Conservation (phyloP, 2,329 filamentous ascomycete genomes). For the Cordyceps tenuipes region DNA sequence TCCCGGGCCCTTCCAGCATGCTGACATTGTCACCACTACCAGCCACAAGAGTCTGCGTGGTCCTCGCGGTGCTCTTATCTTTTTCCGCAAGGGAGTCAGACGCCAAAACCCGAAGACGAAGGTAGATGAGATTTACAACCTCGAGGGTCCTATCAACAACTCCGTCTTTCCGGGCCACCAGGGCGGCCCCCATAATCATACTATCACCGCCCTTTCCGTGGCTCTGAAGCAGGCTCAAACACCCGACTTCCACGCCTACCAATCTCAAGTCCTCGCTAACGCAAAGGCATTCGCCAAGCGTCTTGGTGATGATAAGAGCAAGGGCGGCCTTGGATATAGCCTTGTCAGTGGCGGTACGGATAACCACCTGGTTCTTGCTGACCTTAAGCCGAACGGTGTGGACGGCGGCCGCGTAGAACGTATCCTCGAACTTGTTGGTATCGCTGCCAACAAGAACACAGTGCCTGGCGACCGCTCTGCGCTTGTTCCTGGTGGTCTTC, state of each 20-base stretch:
- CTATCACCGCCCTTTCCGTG: slow-evolving; percentile 89
- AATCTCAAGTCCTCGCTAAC: slow-evolving; percentile 82
- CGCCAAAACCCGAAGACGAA: slow-evolving; percentile 77
- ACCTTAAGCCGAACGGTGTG: slow-evolving; percentile 80
- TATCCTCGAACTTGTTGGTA: slow-evolving; percentile 83
- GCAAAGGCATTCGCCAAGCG: slow-evolving; percentile 75
- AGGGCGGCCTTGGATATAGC: slow-evolving; percentile 73
- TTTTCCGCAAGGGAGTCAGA: slow-evolving; percentile 89
- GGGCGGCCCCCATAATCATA: slow-evolving; percentile 97
- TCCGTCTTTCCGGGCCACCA: slow-evolving; percentile 98
- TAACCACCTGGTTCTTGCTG: slow-evolving; percentile 90
- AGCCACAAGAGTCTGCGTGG: slow-evolving; percentile 96
- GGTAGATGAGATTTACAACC: slow-evolving; percentile 77
- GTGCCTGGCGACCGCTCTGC: slow-evolving; percentile 93
- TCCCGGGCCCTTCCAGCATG: slow-evolving; percentile 78
- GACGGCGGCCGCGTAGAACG: slow-evolving; percentile 87
- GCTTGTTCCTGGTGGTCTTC: slow-evolving; percentile 82
- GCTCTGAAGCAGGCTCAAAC: slow-evolving; percentile 89
- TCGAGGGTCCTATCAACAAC: slow-evolving; percentile 87
- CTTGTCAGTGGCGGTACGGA: slow-evolving; percentile 92
- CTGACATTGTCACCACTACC: slow-evolving; percentile 94
- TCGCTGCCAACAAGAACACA: slow-evolving; percentile 99
- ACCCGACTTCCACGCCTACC: slow-evolving; percentile 86
- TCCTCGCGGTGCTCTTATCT: slow-evolving; percentile 94
- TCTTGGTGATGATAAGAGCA: slow-evolving; percentile 59